Base-by-base conservation (phyloP, 1,139 yeast species). In the Lodderomyces oxycetoniae region DNA sequence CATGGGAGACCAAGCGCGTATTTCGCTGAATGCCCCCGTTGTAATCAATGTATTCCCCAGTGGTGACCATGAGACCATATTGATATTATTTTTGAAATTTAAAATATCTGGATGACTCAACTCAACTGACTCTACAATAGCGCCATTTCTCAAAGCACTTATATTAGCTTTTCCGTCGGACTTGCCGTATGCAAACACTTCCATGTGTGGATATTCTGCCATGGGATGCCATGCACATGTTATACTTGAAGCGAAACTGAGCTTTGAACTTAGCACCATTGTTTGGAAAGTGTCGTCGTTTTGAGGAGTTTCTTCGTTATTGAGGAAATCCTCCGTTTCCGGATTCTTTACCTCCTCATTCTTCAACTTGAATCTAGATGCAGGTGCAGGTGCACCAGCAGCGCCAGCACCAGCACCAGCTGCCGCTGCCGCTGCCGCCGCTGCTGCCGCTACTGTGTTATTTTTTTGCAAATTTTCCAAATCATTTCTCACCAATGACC, bases 1-100 rank as follows among this genome's bases (percentile, higher is more conserved):
- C 35, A 75, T 79, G 0, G 74, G 69, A 13, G 76, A 68, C 91
- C 91, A 83, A 10, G 81, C 63, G 37, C 87, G 59, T 10, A 83
- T 49, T 45, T 81, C 89, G 12, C 91, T 89, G 44, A 66, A 65
- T 32, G 69, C 71, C 2, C 75, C 71, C 1, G 77, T 78, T 0
- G 87, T 79, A 8, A 78, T 59, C 3, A 82, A 53, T 10, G 65
- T 47, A 35, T 70, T 61, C 0, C 89, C 89, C 38, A 60, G 59
- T 1, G 82, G 82, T 2, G 84, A 67, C 89, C 89, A 83, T 3
- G 75, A 57, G 2, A 80, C 60, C 3, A 67, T 53, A 11, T 76
- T 68, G 13, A 67, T 53, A 19, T 57, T 60, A 41, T 56, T 57
- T 19, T 50, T 43, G 1, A 42, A 33, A 12, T 48, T 38, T 13